A percentile compares a stretch with the other conserved stretches of the same genome.
Evolutionary conservation across 768 basidiomycete species (phyloP).

Genomic region (Mycena filopes): DNA sequence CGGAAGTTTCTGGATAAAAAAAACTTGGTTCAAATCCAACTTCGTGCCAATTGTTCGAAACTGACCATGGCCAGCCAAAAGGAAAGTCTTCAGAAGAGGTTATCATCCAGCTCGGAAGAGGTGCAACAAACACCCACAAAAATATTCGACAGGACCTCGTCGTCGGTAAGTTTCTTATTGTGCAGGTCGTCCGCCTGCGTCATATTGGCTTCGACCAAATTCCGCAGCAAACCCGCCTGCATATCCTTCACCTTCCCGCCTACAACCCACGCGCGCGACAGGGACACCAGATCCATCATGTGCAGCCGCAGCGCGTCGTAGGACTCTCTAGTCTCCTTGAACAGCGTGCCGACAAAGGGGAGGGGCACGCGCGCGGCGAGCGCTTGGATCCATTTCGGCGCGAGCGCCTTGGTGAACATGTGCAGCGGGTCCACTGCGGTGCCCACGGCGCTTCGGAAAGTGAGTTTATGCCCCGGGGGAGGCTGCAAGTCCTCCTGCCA

Average conservation of each 20-base stretch:
- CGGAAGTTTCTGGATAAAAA: conserved; percentile 53
- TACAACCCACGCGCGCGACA: conserved; percentile 48
- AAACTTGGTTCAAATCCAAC: not conserved
- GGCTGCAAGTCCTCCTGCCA: conserved; percentile 45
- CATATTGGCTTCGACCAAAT: conserved; percentile 61
- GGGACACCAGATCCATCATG: conserved; percentile 53
- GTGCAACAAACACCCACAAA: conserved; percentile 48
- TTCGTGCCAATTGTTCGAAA: not conserved
- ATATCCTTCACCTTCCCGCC: conserved; percentile 37
- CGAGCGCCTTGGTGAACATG: conserved; percentile 42
- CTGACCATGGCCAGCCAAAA: conserved; percentile 61
- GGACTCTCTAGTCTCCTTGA: conserved; percentile 41
- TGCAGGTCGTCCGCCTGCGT: conserved; percentile 41
- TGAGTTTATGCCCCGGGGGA: conserved; percentile 44
- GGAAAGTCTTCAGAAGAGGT: conserved; percentile 47
- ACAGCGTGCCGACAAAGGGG: conserved; percentile 47
- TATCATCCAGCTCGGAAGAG: not conserved
- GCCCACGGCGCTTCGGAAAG: conserved; percentile 47
- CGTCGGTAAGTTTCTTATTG: conserved; percentile 50
- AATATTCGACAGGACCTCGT: conserved; percentile 58
- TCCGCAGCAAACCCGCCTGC: conserved; percentile 53
- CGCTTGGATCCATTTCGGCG: conserved; percentile 48
- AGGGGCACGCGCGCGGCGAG: conserved; percentile 42
- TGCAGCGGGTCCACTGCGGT: conserved; percentile 43
- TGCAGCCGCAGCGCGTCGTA: conserved; percentile 52